Evolutionary conservation across 441 rosid genomes (phyloP).

Genomic region (Bocquillonia castaneifolia): DNA sequence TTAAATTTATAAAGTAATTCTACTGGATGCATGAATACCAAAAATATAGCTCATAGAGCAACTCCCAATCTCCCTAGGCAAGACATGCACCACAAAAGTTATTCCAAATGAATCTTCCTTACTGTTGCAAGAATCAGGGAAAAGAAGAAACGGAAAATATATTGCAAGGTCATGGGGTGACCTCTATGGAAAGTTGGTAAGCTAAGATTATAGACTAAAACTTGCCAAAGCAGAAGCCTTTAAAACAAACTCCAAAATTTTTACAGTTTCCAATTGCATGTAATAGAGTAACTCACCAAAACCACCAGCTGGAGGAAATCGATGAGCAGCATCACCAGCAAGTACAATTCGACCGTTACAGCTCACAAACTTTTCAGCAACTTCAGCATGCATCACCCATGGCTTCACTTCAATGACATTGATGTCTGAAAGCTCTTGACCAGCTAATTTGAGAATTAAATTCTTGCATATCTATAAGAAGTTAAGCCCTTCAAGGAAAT

Average conservation of each 20-base stretch:
- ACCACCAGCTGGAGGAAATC: conserved; percentile 97
- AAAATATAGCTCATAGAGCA: not conserved
- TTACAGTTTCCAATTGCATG: conserved; percentile 4
- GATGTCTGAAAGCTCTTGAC: conserved; percentile 75
- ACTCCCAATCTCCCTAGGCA: conserved; percentile 1
- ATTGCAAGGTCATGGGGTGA: conserved; percentile 4
- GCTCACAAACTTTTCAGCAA: conserved; percentile 65
- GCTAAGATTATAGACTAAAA: not conserved
- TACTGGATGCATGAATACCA: not conserved
- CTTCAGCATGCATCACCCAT: conserved; percentile 99
- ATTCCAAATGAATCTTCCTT: not conserved
- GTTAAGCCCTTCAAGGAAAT: conserved; percentile 40
- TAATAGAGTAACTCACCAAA: conserved; percentile 56
- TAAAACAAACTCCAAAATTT: not conserved
- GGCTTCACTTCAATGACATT: conserved; percentile 81
- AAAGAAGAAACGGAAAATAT: not conserved
- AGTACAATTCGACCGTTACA: conserved; percentile 60
- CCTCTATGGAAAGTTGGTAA: not conserved
- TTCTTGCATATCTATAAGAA: conserved; percentile 75
- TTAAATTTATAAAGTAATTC: not conserved
- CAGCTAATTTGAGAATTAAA: conserved; percentile 72
- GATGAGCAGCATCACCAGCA: conserved; percentile 96
- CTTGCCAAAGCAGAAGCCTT: not conserved
- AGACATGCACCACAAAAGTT: conserved; percentile 2
- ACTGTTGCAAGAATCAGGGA: not conserved